Conservation (phyloP, 129 eudicot genomes). For the Flaveria bidentis region DNA sequence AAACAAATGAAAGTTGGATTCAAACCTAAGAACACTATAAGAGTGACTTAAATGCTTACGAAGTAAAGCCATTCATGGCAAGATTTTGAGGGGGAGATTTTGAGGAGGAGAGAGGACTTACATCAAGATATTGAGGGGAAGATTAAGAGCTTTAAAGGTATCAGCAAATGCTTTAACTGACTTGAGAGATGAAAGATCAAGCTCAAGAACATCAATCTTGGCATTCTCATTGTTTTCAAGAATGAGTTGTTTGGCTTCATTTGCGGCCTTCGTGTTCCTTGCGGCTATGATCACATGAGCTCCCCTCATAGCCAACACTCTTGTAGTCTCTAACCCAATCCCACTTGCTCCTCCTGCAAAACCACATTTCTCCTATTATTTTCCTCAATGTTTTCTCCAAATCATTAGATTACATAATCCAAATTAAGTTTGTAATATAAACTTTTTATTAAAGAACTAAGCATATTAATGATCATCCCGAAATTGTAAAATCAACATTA, state of each 20-base stretch:
- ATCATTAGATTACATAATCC: not conserved
- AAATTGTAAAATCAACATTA: not conserved
- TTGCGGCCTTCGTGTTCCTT: slow-evolving; percentile 78
- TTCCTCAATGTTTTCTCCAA: not conserved
- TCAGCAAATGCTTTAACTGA: slow-evolving; percentile 65
- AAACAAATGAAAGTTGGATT: no score
- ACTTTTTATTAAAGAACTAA: not conserved
- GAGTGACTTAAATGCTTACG: no score
- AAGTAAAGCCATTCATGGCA: not conserved
- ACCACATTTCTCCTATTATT: not conserved
- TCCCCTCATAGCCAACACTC: slow-evolving; percentile 72
- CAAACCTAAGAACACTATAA: no score
- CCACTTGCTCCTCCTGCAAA: slow-evolving; percentile 93
- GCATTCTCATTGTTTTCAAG: slow-evolving; percentile 52
- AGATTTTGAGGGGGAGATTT: not conserved
- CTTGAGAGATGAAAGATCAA: slow-evolving; percentile 70
- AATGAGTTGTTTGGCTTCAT: slow-evolving; percentile 63
- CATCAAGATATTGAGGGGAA: slow-evolving; percentile 94
- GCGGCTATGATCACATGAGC: slow-evolving; percentile 91
- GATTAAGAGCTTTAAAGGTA: slow-evolving; percentile 60
- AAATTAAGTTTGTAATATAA: not conserved
- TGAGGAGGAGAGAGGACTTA: slow-evolving; percentile 18
- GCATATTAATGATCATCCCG: not conserved
- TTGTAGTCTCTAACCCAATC: slow-evolving; percentile 90
- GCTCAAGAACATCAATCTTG: slow-evolving; percentile 63